Evolutionary conservation across 352 stramenopile genomes (phyloP), one percentile per base, ranked within the genome.

Genomic region (Thraustochytrium sp.): DNA sequence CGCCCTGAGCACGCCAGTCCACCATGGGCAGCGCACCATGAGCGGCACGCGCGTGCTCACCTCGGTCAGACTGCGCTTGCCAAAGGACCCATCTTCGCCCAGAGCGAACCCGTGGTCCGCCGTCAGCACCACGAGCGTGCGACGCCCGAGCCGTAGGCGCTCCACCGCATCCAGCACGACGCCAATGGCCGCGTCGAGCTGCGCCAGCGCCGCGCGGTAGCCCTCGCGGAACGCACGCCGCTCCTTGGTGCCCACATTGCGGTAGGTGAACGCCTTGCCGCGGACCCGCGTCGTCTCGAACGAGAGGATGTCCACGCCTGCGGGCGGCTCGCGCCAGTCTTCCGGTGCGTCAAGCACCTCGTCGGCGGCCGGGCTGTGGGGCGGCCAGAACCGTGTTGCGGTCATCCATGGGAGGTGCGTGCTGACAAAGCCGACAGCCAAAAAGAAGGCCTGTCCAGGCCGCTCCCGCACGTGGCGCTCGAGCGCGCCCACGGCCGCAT

Each of bases 101-200:
- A 85, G 65, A 36, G 83, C 34, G 36, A 85, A 85, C 42, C 77
- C 77, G 44, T 85, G 62, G 65, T 85, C 77, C 26, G 62, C 9
- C 13, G 40, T 85, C 29, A 85, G 13, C 21, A 85, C 46, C 4
- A 85, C 65, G 23, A 85, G 36, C 37, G 77, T 85, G 11, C 80
- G n/a, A 8, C 78, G 0, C 13, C 3, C 1, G 23, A 85, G 40
- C n/a, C 72, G 74, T 5, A 49, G 36, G 8, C 3, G 8, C 4
- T 59, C 29, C 13, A 85, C 8, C n/a, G 9, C 34, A 21, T 62
- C 62, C 0, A 84, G 61, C 26, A 85, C n/a, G 23, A 51, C 11
- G 36, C 77, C 77, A 31, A 85, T 34, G 4, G 38, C 29, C 18
- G 13, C 11, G 53, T 85, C 77, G 23, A 84, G 13, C 68, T 44